A percentile compares a stretch with the other conserved stretches of the same genome.
These are phyloP conservation scores for Pyricularia sp. DNA, from an alignment of 2,329 filamentous ascomycete genomes.

Conservation along the genomic window DNA sequence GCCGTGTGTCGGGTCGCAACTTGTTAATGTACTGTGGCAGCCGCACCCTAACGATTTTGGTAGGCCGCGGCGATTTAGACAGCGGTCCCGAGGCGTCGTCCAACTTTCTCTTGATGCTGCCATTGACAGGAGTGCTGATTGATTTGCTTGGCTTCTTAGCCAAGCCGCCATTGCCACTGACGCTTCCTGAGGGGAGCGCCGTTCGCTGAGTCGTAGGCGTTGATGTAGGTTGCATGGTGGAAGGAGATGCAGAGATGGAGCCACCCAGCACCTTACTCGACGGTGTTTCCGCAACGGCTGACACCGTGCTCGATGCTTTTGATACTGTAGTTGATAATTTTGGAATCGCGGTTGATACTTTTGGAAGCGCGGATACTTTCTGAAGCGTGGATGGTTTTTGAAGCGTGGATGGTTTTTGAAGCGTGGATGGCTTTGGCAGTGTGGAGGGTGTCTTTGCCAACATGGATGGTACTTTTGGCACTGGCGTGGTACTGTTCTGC, in stretches of 20 bases:
- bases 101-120: constrained; percentile 19
- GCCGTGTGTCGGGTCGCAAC: constrained; percentile 8
- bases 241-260: background rate
- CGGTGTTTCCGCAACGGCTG: constrained; percentile 6
- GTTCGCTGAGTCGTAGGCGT: background rate
- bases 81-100: constrained; percentile 13
- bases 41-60: constrained; percentile 16
- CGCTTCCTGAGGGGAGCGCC: constrained; percentile 1
- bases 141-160: background rate
- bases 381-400: no score
- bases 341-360: no score
- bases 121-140: constrained; percentile 8
- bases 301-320: no score
- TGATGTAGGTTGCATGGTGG: constrained; percentile 6
- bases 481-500: background rate
- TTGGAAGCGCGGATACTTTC: no score
- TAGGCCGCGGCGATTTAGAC: constrained; percentile 11
- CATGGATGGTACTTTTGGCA: background rate
- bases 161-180: background rate
- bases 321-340: no score
- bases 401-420: no score
- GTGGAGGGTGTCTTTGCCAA: no score
- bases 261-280: constrained; percentile 10
- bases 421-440: no score
- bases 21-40: background rate